A percentile compares a stretch with the other conserved stretches of the same genome.
phyloP scores from a whole-genome alignment of 2,329 filamentous ascomycete genomes.

The Fusarium buxicola region DNA sequence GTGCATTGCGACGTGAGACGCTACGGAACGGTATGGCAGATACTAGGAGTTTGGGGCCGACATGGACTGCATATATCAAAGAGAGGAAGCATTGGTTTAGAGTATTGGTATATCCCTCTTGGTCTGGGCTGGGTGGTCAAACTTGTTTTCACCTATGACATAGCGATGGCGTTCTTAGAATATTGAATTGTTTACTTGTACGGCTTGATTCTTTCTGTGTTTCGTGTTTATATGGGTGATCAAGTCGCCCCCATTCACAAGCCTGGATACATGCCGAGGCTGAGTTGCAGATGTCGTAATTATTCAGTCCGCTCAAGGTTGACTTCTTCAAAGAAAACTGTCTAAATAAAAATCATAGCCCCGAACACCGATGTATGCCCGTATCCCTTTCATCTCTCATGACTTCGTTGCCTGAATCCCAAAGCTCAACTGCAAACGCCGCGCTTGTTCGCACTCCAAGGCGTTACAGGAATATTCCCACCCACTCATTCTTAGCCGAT shows the following conservation, averaged over 20 bases:
- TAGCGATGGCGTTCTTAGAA: constrained; percentile 35
- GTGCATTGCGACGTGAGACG: not conserved
- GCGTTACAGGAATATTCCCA: constrained; percentile 68
- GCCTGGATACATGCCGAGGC: not conserved
- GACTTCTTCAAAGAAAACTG: constrained; percentile 7
- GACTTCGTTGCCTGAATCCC: constrained; percentile 18
- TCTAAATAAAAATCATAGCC: constrained; percentile 15
- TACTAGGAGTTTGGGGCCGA: constrained; percentile 16
- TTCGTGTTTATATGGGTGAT: not conserved
- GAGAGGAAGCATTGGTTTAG: not conserved
- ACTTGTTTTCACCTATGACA: constrained; percentile 12
- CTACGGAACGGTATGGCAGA: constrained; percentile 1
- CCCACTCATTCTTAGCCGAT: constrained; percentile 66
- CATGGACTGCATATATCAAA: not conserved
- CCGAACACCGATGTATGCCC: constrained; percentile 38
- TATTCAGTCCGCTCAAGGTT: not conserved
- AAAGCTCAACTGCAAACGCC: constrained; percentile 4
- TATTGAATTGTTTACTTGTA: constrained; percentile 10
- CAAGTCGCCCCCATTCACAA: constrained; percentile 3
- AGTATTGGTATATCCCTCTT: constrained; percentile 11
- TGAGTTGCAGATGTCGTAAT: constrained; percentile 9
- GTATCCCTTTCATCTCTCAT: constrained; percentile 31
- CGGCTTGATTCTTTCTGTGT: not conserved
- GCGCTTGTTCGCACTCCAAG: constrained; percentile 40
- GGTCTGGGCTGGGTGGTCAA: constrained; percentile 13